These are phyloP conservation scores for Protea cynaroides DNA, from an alignment of 164 flowering plant genomes.

Conservation along the genomic window DNA sequence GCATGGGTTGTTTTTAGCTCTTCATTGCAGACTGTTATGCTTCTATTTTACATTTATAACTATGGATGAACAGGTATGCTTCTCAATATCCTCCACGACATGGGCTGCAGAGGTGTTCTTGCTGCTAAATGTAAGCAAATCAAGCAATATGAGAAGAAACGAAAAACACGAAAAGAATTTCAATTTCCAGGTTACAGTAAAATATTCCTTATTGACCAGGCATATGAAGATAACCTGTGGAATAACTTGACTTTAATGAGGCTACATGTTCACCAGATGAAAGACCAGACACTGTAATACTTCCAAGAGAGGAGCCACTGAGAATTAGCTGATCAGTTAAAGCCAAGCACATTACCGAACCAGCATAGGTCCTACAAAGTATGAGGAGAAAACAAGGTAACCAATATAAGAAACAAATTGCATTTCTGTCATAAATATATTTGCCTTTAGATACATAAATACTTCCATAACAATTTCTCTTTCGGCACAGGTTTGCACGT, in stretches of 20 bases:
- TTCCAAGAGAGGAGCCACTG: constrained; percentile 74
- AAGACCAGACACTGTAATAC: constrained; percentile 50
- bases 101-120: neutral
- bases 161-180: neutral
- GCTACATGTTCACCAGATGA: constrained; percentile 54
- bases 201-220: neutral
- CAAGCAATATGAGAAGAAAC: neutral
- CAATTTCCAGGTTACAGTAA: too few species aligned
- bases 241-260: constrained; percentile 35
- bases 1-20: too few species aligned
- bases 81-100: too few species aligned
- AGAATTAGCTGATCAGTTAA: constrained; percentile 60
- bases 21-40: too few species aligned
- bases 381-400: neutral
- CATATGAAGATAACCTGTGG: constrained; percentile 38
- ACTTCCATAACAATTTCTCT: too few species aligned
- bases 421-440: neutral
- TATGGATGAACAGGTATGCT: too few species aligned
- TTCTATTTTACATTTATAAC: too few species aligned
- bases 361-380: constrained; percentile 65
- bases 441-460: too few species aligned
- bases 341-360: constrained; percentile 60
- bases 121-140: neutral
- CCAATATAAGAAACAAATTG: neutral
- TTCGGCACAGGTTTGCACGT: too few species aligned